Conservation (phyloP, 345 rosid species). For the Crucihimalaya himalaica region DNA sequence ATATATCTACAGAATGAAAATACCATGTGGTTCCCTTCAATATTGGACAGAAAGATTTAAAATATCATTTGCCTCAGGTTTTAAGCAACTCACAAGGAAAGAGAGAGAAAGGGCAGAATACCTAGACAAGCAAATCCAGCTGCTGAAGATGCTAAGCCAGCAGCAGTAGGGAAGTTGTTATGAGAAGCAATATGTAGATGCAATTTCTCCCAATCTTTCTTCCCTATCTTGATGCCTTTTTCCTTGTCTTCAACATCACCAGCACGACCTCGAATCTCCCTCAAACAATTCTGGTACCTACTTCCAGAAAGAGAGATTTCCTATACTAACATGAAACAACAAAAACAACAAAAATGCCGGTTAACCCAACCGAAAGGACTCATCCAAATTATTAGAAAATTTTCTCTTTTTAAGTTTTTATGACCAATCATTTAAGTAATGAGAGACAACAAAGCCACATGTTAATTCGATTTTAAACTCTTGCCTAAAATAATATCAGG, state of each 20-base stretch:
- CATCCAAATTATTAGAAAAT: neutral
- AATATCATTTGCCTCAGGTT: neutral
- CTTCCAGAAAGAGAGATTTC: conserved; percentile 93
- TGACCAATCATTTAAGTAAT: neutral
- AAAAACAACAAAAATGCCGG: neutral
- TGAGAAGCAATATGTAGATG: conserved; percentile 85
- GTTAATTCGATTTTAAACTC: no score
- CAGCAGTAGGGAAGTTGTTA: conserved; percentile 96
- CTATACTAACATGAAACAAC: conserved; percentile 56
- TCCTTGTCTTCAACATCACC: conserved; percentile 79
- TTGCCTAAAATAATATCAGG: no score
- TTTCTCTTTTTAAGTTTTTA: neutral
- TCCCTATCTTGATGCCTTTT: conserved; percentile 70
- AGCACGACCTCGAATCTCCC: conserved; percentile 83
- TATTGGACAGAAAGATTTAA: neutral
- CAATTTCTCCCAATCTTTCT: conserved; percentile 87
- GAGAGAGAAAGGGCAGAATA: conserved; percentile 25
- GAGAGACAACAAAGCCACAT: neutral
- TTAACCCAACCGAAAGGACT: neutral
- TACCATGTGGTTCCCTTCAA: neutral
- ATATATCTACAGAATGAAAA: neutral
- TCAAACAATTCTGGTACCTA: conserved; percentile 82
- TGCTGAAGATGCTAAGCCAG: conserved; percentile 99
- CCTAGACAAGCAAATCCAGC: conserved; percentile 99
- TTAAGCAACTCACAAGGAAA: neutral